Evolutionary conservation across 345 rosid genomes (phyloP).

Genomic region (Excoecaria agallocha): DNA sequence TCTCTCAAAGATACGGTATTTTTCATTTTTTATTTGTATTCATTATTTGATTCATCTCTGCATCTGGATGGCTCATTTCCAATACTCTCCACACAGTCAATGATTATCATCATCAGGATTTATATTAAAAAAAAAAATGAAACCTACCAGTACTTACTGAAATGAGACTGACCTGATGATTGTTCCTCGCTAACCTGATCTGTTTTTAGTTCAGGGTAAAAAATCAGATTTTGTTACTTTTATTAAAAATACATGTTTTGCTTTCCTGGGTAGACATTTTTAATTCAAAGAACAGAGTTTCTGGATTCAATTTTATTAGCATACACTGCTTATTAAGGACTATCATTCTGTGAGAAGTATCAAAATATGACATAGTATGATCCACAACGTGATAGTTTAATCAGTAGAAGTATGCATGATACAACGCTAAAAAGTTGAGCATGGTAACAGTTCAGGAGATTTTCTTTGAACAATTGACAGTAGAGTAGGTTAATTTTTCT

Average conservation of each 20-base stretch:
- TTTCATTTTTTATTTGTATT: not conserved
- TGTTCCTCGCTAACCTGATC: not conserved
- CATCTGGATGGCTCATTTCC: not conserved
- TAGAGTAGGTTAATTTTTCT: not conserved
- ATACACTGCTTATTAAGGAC: not conserved
- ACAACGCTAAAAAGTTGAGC: not conserved
- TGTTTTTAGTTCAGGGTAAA: not conserved
- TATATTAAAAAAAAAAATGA: not conserved
- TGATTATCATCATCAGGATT: not conserved
- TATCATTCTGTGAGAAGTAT: not conserved
- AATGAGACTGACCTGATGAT: not conserved
- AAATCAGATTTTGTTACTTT: not conserved
- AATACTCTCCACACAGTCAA: not conserved
- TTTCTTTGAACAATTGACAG: not conserved
- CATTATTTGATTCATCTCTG: not conserved
- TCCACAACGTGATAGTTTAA: not conserved
- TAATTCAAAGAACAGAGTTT: not conserved
- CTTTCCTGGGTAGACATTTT: not conserved
- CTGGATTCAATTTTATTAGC: not conserved
- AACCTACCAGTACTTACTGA: not conserved
- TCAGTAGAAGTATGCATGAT: slow-evolving; percentile 1
- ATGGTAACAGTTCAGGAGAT: not conserved
- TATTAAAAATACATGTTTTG: not conserved
- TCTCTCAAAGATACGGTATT: slow-evolving; percentile 63
- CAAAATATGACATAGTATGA: not conserved